Evolutionary conservation across 2,329 filamentous ascomycete genomes (phyloP).

Genomic region (Incumbomyces lentus): DNA sequence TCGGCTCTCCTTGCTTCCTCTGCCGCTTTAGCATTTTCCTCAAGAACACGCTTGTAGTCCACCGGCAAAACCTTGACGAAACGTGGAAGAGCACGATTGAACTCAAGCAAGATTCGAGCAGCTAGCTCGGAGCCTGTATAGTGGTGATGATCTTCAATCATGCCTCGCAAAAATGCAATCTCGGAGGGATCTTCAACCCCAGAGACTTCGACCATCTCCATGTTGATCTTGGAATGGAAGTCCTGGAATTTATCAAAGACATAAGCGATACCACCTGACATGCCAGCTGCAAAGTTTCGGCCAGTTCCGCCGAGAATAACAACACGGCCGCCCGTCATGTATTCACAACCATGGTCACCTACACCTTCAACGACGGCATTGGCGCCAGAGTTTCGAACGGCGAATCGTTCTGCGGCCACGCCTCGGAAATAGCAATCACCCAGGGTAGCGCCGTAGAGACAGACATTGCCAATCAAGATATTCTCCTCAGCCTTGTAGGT

Average conservation of each 20-base stretch:
- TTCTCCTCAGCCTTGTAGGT: conserved; percentile 97
- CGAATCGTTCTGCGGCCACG: conserved; percentile 91
- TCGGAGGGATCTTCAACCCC: conserved; percentile 74
- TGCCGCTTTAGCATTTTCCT: conserved; percentile 75
- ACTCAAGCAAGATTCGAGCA: conserved; percentile 87
- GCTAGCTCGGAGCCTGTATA: conserved; percentile 95
- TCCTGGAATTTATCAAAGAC: conserved; percentile 82
- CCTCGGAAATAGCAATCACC: conserved; percentile 95
- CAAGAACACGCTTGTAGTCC: conserved; percentile 89
- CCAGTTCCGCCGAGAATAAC: conserved; percentile 80
- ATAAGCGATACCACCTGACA: conserved; percentile 96
- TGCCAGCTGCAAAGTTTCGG: conserved; percentile 94
- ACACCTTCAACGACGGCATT: conserved; percentile 94
- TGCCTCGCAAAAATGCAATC: conserved; percentile 77
- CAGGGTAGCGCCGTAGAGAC: conserved; percentile 83
- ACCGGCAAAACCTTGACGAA: conserved; percentile 90
- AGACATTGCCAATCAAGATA: conserved; percentile 84
- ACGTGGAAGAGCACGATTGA: conserved; percentile 76
- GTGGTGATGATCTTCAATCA: conserved; percentile 95
- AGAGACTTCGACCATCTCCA: conserved; percentile 91
- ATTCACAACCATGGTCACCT: conserved; percentile 94
- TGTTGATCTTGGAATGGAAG: conserved; percentile 88
- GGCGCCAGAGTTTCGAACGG: conserved; percentile 90
- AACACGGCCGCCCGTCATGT: conserved; percentile 94
- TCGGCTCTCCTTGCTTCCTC: conserved; percentile 75